Base-by-base conservation (phyloP, 2,329 filamentous ascomycete genomes). In the Fusarium circinatum region DNA sequence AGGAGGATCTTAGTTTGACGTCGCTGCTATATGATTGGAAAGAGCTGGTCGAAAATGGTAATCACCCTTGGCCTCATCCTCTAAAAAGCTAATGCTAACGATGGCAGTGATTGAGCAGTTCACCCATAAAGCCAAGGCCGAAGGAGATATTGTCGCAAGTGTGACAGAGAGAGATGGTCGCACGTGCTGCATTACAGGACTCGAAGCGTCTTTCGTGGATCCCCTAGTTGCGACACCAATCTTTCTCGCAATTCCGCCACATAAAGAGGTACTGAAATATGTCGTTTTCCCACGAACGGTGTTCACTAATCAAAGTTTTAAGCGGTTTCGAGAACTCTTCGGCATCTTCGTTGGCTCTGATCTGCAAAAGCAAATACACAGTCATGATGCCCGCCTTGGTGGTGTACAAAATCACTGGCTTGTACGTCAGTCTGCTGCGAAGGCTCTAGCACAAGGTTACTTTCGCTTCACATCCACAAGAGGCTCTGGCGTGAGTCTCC, bases 291-390 rank as follows among this genome's bases (percentile, higher is more conserved):
- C 1, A 7, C 3, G 1, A 18, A 28, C 5, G 5, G 24, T 6
- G 0, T 30, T 8, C 0, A n/a, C 36, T 54, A 13, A 26, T 15
- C 3, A 4, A 17, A 4, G 12, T 1, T 8, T 1, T 0, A 6
- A 56, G 41, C 20, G 32, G 2, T 11, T 26, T 3, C 24, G 26
- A 5, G 49, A 47, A 3, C 10, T 62, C 0, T n/a, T 56, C 1
- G 4, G 17, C 5, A 1, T 39, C 3, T 47, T 47, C 10, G 2
- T 39, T 18, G 26, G 32, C 8, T 5, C 26, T 5, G 3, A 47
- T 9, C 22, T 38, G 3, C 41, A 42, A 11, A n/a, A 17, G 2
- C 14, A 7, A 5, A 7, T 24, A n/a, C 3, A 24, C 3, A 7
- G 1, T 12, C 13, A 10, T 17, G 7, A 15, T 7, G 14, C 4